phyloP scores from a whole-genome alignment of 495 filamentous ascomycete species.

The Tuber indicum region DNA sequence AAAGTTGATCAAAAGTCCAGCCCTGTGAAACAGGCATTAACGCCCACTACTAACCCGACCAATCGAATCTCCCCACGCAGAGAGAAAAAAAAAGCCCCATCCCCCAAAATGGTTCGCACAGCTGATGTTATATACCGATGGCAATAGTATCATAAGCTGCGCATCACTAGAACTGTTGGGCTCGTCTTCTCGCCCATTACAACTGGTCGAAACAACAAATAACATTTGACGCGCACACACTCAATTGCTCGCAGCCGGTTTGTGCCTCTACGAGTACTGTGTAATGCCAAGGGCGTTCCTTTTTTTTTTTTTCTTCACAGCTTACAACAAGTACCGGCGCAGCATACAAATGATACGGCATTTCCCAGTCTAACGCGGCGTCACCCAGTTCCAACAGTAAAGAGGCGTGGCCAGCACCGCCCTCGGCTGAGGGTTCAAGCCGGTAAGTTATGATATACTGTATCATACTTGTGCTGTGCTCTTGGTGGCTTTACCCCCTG shows the following conservation, averaged over 20 bases:
- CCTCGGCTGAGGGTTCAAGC: neutral
- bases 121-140: neutral
- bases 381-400: neutral
- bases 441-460: neutral
- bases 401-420: neutral
- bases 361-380: neutral
- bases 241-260: constrained; percentile 6
- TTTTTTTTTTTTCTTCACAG: neutral
- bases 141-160: neutral
- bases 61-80: neutral
- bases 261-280: neutral
- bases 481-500: too few relatives aligned
- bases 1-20: neutral
- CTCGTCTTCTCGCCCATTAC: neutral
- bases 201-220: neutral
- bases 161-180: neutral
- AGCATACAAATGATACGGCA: neutral
- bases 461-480: neutral
- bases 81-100: neutral
- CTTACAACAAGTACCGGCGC: neutral
- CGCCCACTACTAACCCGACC: neutral
- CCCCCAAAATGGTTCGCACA: neutral
- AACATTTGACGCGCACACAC: constrained; percentile 9
- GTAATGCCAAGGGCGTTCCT: neutral
- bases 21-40: neutral